phyloP scores from a whole-genome alignment of 2,329 filamentous ascomycete genomes.

The Paramyrothecium roridum region DNA sequence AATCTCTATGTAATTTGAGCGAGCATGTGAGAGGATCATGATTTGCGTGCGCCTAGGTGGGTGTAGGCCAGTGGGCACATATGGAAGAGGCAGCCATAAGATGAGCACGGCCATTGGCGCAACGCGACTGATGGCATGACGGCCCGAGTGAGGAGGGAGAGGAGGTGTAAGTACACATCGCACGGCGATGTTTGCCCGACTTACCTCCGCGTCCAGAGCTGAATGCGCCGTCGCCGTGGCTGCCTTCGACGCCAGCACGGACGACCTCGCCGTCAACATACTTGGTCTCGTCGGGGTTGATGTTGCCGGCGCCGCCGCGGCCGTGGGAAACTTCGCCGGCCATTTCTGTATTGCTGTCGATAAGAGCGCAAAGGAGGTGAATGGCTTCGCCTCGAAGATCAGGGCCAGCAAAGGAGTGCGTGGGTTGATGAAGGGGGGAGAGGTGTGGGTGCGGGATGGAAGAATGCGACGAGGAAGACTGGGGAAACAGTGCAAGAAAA shows the following conservation, averaged over 20 bases:
- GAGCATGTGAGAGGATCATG: no score
- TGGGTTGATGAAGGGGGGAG: no score
- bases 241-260: conserved; percentile 49
- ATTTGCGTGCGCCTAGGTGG: no score
- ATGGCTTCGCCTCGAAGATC: no score
- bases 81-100: no score
- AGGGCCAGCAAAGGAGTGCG: no score
- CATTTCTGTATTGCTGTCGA: conserved; percentile 25
- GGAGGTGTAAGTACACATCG: not conserved
- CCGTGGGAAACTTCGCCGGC: conserved; percentile 54
- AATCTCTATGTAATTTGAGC: conserved; percentile 5
- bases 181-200: conserved; percentile 9
- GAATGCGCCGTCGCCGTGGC: conserved; percentile 56
- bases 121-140: not conserved
- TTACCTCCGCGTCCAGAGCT: conserved; percentile 58
- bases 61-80: no score
- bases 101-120: no score
- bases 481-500: no score
- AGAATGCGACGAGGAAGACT: no score
- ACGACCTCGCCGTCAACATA: conserved; percentile 63
- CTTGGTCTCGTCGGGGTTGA: conserved; percentile 52
- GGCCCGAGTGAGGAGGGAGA: not conserved
- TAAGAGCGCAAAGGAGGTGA: conserved; percentile 1
- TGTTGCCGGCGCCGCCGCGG: conserved; percentile 60
- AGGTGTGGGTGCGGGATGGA: no score